A percentile compares a stretch with the other conserved stretches of the same genome.
Conservation (phyloP, 306 rosid species). For the Fagus sylvatica region DNA sequence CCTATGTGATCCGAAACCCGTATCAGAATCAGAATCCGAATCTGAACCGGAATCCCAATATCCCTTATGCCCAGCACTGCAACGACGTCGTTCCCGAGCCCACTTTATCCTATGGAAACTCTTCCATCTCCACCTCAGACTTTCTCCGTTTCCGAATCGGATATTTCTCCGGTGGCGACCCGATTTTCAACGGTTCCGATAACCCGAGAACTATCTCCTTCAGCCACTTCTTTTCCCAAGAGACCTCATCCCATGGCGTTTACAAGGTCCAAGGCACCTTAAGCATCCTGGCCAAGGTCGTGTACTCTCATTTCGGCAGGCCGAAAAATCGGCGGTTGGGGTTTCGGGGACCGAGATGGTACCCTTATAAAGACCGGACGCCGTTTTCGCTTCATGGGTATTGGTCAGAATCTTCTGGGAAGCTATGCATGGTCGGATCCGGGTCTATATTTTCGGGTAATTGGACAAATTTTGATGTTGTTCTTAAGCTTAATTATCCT, state of each 20-base stretch:
- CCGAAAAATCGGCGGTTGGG: constrained; percentile 36
- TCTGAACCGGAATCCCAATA: constrained; percentile 10
- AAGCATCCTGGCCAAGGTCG: constrained; percentile 28
- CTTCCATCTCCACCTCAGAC: constrained; percentile 4
- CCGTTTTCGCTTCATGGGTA: constrained; percentile 49
- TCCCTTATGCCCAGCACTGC: constrained; percentile 52
- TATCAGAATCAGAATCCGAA: too few relatives aligned
- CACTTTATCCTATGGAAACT: not conserved
- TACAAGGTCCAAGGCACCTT: constrained; percentile 37
- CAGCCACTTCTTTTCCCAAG: constrained; percentile 10
- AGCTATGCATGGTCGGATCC: constrained; percentile 81
- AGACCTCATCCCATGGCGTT: constrained; percentile 36
- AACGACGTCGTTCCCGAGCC: constrained; percentile 48
- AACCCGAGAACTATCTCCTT: constrained; percentile 26
- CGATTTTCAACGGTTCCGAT: constrained; percentile 28
- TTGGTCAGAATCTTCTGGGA: constrained; percentile 66
- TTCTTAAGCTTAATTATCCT: constrained; percentile 71
- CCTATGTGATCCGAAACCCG: not conserved
- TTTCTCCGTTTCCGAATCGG: constrained; percentile 39
- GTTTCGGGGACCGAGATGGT: constrained; percentile 38
- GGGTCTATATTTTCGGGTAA: too few relatives aligned
- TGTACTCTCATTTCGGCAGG: not conserved
- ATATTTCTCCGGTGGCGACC: constrained; percentile 65
- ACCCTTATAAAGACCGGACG: constrained; percentile 14
- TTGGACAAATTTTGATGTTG: too few relatives aligned